Percentiles rank a stretch among this genome's conserved stretches.
Conservation (phyloP, 2,329 filamentous ascomycete species). For the Penicillium crustosum region DNA sequence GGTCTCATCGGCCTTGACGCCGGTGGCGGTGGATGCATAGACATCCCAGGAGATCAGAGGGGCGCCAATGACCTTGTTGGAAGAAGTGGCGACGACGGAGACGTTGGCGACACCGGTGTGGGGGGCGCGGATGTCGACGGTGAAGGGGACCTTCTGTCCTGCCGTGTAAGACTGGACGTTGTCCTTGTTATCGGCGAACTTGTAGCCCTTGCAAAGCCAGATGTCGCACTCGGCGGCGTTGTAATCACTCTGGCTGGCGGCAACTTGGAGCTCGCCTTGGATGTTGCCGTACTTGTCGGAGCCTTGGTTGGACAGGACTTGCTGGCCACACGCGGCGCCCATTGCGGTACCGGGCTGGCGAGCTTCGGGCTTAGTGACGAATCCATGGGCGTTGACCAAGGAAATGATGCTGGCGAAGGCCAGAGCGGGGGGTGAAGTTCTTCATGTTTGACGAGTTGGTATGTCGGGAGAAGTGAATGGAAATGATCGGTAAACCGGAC, state of each 20-base stretch:
- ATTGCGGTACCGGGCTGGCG: conserved; percentile 55
- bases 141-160: conserved; percentile 47
- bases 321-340: conserved; percentile 54
- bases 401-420: conserved; percentile 47
- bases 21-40: conserved; percentile 34
- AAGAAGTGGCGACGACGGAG: conserved; percentile 49
- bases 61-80: conserved; percentile 41
- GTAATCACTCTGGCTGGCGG: conserved; percentile 50
- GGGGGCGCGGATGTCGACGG: conserved; percentile 48
- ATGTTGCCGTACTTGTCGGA: conserved; percentile 59
- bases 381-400: conserved; percentile 55
- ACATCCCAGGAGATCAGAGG: conserved; percentile 35
- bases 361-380: conserved; percentile 49
- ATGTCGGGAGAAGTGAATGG: conserved; percentile 16
- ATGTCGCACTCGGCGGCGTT: conserved; percentile 51
- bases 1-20: conserved; percentile 28
- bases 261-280: conserved; percentile 55
- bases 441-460: conserved; percentile 41
- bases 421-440: conserved; percentile 42
- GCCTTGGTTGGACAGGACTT: conserved; percentile 54
- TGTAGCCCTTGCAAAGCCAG: conserved; percentile 60
- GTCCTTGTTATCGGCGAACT: conserved; percentile 56
- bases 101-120: conserved; percentile 53
- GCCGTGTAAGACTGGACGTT: conserved; percentile 54
- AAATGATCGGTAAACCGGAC: conserved; percentile 23